Evolutionary conservation across 139 green algal genomes (phyloP), one percentile per base, ranked within the genome.

Genomic region (Chloropicon primus): DNA sequence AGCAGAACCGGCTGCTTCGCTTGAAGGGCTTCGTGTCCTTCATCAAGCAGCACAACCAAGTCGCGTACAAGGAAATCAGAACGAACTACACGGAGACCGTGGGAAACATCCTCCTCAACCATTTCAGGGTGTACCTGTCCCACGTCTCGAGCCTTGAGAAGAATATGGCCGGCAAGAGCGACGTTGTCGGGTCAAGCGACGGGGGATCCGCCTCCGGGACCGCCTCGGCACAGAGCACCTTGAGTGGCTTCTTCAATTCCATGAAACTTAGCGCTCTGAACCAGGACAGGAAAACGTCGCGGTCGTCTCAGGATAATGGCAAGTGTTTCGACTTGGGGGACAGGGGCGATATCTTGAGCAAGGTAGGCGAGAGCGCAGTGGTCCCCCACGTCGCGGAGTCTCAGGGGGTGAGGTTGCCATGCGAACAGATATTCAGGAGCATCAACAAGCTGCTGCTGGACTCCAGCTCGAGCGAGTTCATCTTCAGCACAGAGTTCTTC

Each of bases 401-500:
- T 2, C 85, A 88, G 62, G 80, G 83, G 27, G 76, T 81, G 25
- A 89, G 87, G 71, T 90, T 91, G 73, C 88, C 92, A 0, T 95
- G 91, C 73, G 94, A 98, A 87, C 86, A 91, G 54, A 81, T 97
- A 53, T 98, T 98, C 83, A 83, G 91, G 22, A 94, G 89, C 71
- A 84, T 95, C 24, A 87, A 97, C 84, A 97, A 96, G 86, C 87
- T 98, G 79, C 86, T 98, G 23, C 90, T 97, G 85, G 94, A 98
- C 88, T 96, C 94, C 0, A 90, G 92, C 28, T 77, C 23, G 22
- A 84, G 77, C 27, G 92, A 97, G 84, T 97, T 91, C 84, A 83
- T 97, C 25, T 98, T 98, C 86, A 97, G 92, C 89, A 78, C 75
- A 24, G 91, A 97, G 76, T 97, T 98, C 79, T 98, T 96, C 85